Evolutionary conservation across 371 early-diverging fungal genomes (phyloP).

Genomic region (Mortierella sp.): DNA sequence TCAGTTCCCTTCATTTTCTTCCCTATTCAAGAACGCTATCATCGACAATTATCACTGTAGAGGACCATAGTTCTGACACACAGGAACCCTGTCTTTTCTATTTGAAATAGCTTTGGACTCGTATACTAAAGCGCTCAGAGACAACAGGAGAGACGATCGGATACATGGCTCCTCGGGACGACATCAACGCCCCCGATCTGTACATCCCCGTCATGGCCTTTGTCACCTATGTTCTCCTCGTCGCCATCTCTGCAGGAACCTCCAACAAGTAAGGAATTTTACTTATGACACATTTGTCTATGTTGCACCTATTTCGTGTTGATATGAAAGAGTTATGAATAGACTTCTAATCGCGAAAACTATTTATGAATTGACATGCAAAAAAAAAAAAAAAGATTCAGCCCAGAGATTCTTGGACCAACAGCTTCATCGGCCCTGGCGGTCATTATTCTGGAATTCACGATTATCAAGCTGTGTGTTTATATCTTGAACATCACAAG

Average conservation of each 20-base stretch:
- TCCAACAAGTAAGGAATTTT: slow-evolving; percentile 61
- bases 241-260: slow-evolving; percentile 84
- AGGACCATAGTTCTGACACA: too few relatives aligned
- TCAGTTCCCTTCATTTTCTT: not conserved
- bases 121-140: slow-evolving; percentile 83
- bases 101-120: slow-evolving; percentile 80
- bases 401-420: slow-evolving; percentile 91
- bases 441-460: slow-evolving; percentile 85
- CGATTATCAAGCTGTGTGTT: slow-evolving; percentile 86
- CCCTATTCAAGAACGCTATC: not conserved
- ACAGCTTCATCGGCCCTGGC: slow-evolving; percentile 91
- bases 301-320: too few relatives aligned
- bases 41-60: not conserved
- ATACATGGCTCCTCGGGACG: slow-evolving; percentile 89
- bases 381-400: slow-evolving; percentile 71
- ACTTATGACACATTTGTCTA: not conserved
- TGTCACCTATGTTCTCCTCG: slow-evolving; percentile 93
- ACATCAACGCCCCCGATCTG: slow-evolving; percentile 96
- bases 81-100: not conserved
- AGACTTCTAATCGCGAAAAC: not conserved
- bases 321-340: not conserved
- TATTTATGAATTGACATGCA: not conserved
- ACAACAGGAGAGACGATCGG: slow-evolving; percentile 89
- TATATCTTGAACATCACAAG: slow-evolving; percentile 91
- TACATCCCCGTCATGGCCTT: slow-evolving; percentile 99